phyloP scores from a whole-genome alignment of 768 basidiomycete species.

The Boletus eberwhitei region DNA sequence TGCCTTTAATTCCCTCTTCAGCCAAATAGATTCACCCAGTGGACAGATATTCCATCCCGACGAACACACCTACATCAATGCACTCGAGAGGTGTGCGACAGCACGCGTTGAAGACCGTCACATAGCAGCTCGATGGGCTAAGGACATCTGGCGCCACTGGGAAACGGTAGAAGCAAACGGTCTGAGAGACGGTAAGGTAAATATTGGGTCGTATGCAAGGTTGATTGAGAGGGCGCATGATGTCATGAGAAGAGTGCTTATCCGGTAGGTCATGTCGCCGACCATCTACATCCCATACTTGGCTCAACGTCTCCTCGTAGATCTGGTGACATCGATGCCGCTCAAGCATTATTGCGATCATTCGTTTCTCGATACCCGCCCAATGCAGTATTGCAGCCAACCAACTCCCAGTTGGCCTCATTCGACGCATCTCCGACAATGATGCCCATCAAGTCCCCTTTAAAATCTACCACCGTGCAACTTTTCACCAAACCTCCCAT shows the following conservation, averaged over 20 bases:
- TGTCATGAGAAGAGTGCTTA: slow-evolving; percentile 62
- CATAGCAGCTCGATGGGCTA: slow-evolving; percentile 49
- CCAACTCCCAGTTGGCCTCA: background rate
- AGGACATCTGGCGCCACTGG: slow-evolving; percentile 70
- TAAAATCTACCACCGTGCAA: slow-evolving; percentile 4
- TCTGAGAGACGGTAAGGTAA: slow-evolving; percentile 23
- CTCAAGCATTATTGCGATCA: slow-evolving; percentile 51
- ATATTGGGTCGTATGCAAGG: slow-evolving; percentile 35
- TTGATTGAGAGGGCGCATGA: slow-evolving; percentile 66
- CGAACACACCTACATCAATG: slow-evolving; percentile 57
- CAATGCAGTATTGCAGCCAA: slow-evolving; percentile 39
- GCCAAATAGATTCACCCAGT: slow-evolving; percentile 22
- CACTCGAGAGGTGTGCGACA: slow-evolving; percentile 61
- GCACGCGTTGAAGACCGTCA: slow-evolving; percentile 43
- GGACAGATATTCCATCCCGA: slow-evolving; percentile 39
- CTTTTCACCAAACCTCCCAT: slow-evolving; percentile 43
- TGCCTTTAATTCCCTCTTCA: slow-evolving; percentile 51
- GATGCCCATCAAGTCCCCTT: background rate
- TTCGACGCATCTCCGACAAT: background rate
- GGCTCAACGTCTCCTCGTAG: slow-evolving; percentile 29
- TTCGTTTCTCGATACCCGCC: slow-evolving; percentile 72
- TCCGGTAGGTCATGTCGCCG: slow-evolving; percentile 47
- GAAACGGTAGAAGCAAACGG: slow-evolving; percentile 41
- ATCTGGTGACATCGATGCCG: slow-evolving; percentile 47
- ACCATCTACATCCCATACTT: background rate